These are phyloP conservation scores for Xeromyces bisporus DNA, from an alignment of 495 filamentous ascomycete species.

Conservation along the genomic window DNA sequence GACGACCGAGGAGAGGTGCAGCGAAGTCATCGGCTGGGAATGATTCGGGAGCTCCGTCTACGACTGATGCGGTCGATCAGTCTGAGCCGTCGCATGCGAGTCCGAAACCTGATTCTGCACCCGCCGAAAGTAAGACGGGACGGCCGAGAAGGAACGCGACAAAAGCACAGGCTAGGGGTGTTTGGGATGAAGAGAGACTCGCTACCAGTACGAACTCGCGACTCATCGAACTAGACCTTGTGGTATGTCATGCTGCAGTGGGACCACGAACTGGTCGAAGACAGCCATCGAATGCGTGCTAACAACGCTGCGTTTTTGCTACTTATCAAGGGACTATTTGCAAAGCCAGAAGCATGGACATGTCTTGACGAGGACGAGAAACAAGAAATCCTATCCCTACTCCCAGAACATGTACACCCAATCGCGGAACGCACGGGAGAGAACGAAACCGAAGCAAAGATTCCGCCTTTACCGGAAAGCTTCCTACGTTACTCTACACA, in stretches of 20 bases:
- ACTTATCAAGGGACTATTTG: slow-evolving; percentile 34
- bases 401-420: slow-evolving; percentile 34
- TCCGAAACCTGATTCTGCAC: too few species aligned
- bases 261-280: too few species aligned
- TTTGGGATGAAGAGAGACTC: slow-evolving; percentile 33
- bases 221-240: slow-evolving; percentile 36
- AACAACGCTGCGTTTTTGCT: slow-evolving; percentile 2
- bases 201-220: slow-evolving; percentile 38
- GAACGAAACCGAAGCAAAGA: slow-evolving; percentile 14
- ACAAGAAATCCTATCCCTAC: slow-evolving; percentile 33
- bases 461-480: slow-evolving; percentile 22
- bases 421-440: slow-evolving; percentile 17
- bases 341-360: slow-evolving; percentile 40
- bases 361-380: slow-evolving; percentile 38
- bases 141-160: slow-evolving; percentile 19
- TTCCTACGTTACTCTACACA: slow-evolving; percentile 35
- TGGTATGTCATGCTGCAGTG: slow-evolving; percentile 24
- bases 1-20: too few species aligned
- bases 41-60: not conserved
- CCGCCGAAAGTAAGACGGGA: too few species aligned
- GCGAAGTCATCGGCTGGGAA: slow-evolving; percentile 8
- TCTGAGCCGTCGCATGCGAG: too few species aligned
- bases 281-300: too few species aligned
- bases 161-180: slow-evolving; percentile 15
- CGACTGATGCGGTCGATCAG: too few species aligned